Evolutionary conservation across 1,284 basidiomycete species (phyloP).

Genomic region (Xerocomus amazonicus): DNA sequence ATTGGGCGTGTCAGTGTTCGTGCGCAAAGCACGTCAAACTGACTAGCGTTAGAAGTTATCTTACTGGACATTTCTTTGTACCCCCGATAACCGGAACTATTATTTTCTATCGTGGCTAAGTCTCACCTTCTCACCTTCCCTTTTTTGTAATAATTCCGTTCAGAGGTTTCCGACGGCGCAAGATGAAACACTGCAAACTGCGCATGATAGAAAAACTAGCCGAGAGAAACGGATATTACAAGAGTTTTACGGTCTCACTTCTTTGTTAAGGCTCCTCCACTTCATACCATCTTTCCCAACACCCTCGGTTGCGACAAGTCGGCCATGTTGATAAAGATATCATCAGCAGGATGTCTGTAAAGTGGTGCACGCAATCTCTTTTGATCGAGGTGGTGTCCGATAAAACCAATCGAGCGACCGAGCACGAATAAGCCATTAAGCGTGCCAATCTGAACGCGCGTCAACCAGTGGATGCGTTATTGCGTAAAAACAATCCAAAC

Average conservation of each 20-base stretch:
- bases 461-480: conserved; percentile 6
- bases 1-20: no score
- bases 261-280: background rate
- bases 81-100: no score
- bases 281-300: conserved; percentile 52
- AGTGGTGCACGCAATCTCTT: conserved; percentile 89
- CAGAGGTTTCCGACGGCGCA: no score
- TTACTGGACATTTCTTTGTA: no score
- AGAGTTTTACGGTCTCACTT: conserved; percentile 8
- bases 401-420: conserved; percentile 96
- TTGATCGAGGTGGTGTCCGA: conserved; percentile 93
- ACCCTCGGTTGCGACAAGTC: conserved; percentile 76
- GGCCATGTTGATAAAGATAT: conserved; percentile 85
- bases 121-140: no score
- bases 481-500: conserved; percentile 29
- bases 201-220: conserved; percentile 15
- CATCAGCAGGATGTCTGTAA: conserved; percentile 88
- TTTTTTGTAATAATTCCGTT: no score
- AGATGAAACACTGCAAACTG: background rate
- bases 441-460: conserved; percentile 62
- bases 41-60: no score
- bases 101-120: no score
- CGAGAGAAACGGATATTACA: conserved; percentile 19
- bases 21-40: no score
- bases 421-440: conserved; percentile 97